Percentiles rank a stretch among this genome's conserved stretches.
These are phyloP conservation scores for Croton laevigatus DNA, from an alignment of 441 rosid genomes.

Conservation along the genomic window DNA sequence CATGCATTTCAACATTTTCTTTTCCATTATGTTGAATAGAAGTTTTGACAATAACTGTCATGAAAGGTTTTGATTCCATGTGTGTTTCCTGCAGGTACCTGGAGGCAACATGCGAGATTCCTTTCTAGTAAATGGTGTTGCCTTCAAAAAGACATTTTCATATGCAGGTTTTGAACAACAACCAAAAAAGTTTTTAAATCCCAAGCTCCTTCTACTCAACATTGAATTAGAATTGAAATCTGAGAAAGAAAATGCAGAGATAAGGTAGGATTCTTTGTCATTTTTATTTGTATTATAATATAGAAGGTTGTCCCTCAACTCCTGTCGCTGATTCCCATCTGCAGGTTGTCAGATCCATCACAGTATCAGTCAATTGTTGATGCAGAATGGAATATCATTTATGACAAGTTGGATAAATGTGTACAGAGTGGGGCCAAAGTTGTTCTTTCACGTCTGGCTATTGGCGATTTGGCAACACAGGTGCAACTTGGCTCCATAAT, in stretches of 20 bases:
- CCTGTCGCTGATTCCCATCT: conserved; percentile 7
- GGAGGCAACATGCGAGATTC: conserved; percentile 99
- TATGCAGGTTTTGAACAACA: conserved; percentile 99
- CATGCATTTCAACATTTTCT: not conserved
- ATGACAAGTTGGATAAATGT: conserved; percentile 97
- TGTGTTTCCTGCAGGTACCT: conserved; percentile 59
- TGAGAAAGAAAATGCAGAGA: conserved; percentile 99
- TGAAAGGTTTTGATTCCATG: not conserved
- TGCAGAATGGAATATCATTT: conserved; percentile 99
- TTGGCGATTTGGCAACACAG: conserved; percentile 98
- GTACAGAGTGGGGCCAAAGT: conserved; percentile 89
- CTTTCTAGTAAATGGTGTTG: conserved; percentile 95
- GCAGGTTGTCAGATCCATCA: conserved; percentile 92
- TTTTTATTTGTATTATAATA: not conserved
- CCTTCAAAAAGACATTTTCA: conserved; percentile 97
- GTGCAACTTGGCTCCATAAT: conserved; percentile 30
- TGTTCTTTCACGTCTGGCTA: conserved; percentile 96
- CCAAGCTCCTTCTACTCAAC: conserved; percentile 80
- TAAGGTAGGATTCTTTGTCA: conserved; percentile 47
- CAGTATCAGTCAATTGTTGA: conserved; percentile 99
- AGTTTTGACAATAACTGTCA: not conserved
- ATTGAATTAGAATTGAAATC: conserved; percentile 96
- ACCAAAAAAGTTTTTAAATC: conserved; percentile 85
- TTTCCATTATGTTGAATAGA: not conserved
- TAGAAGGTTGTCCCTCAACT: conserved; percentile 8